Base-by-base conservation (phyloP, 257 asterid genomes). In the Primulina huaijiensis region DNA sequence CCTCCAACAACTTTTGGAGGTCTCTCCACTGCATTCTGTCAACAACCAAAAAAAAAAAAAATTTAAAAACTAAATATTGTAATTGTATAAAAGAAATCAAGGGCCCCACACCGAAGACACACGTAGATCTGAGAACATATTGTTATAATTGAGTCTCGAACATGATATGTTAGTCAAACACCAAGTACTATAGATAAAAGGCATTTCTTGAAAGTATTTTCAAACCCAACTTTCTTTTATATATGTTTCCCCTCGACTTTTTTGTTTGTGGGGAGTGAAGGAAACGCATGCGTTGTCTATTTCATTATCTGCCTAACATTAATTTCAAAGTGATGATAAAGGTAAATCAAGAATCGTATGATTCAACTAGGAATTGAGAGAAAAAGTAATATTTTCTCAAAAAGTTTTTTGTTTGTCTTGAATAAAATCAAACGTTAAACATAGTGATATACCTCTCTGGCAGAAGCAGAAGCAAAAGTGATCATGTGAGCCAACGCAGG, bases 401-500 rank as follows among this genome's bases (percentile, higher is more conserved):
- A 10, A 38, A 38, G 50, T 9, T 0, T 2, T 37, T 6, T 37
- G 43, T 37, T 37, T 8, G 11, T 37, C 12, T 37, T 6, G 43
- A 3, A 27, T 27, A 27, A 27, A 27, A 33, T 33, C 7, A 38
- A 65, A 30, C 16, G 37, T 37, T 19, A 17, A 34, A 1, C 7
- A n/a, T 16, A 35, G 23, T n/a, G n/a, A n/a, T n/a, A 2, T 83
- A 89, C 96, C 95, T 90, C 95, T 83, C 97, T 76, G 11, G 97
- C 88, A 5, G 92, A 72, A 2, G 97, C 72, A 40, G 97, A 88
- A 73, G 95, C 90, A 79, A 90, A 90, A 56, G 95, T 88, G 82
- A 88, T 60, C 97, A 90, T 90, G 72, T 90, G 93, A 30, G 97
- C 97, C 79, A 90, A 31, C 72, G 97, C 93, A 23, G 97, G 97